These are phyloP conservation scores for Fonsecaea multimorphosa DNA, from an alignment of 2,329 filamentous ascomycete species.

Conservation along the genomic window DNA sequence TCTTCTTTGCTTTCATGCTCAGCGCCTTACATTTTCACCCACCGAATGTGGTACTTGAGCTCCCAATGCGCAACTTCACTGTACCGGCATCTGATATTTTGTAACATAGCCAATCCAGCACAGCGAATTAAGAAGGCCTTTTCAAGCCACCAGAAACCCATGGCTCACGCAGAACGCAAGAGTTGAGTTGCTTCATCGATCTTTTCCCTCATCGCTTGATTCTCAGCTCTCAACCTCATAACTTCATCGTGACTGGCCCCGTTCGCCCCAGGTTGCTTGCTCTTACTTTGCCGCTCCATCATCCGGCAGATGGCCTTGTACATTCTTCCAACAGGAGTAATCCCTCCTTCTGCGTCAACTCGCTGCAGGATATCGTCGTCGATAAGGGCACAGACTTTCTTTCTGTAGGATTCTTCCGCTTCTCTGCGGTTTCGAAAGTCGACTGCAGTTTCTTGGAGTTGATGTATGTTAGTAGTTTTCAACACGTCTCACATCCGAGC, in stretches of 20 bases:
- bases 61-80: background rate
- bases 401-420: constrained; percentile 10
- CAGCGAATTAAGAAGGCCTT: background rate
- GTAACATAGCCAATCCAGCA: background rate
- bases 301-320: constrained; percentile 20
- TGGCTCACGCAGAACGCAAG: background rate
- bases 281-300: constrained; percentile 13
- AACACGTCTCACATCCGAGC: background rate
- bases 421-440: constrained; percentile 23
- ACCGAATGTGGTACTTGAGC: background rate
- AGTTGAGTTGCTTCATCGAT: background rate
- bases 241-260: background rate
- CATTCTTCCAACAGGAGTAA: constrained; percentile 24
- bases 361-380: constrained; percentile 25
- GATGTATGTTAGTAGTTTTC: background rate
- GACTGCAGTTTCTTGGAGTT: constrained; percentile 7
- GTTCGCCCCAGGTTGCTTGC: background rate
- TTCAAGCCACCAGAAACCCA: background rate
- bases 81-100: background rate
- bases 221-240: constrained; percentile 3
- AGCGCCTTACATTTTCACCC: background rate
- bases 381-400: constrained; percentile 17
- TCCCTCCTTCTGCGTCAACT: constrained; percentile 26
- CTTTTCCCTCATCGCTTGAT: background rate
- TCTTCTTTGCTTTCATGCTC: background rate